Evolutionary conservation across 805 yeast species (phyloP), one percentile per base, ranked within the genome.

Genomic region (Ascoidea rubescens): DNA sequence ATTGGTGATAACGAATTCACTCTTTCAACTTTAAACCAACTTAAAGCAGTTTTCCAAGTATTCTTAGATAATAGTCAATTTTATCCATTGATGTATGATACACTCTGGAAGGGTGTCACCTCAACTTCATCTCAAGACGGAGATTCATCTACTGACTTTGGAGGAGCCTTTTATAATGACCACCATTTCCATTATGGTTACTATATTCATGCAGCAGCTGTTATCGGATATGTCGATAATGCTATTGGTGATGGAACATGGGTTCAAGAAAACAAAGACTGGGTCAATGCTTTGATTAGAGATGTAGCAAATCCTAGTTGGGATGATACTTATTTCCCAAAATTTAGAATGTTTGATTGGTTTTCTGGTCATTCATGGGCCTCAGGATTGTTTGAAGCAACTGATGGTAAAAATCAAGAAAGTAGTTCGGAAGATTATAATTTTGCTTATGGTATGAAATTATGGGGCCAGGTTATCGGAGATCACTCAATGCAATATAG

Each of bases 291-390:
- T 12, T 69, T 84, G 52, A 62, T 81, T n/a, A 72, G 89, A 64
- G 90, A 84, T 65, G 78, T 75, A 55, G 82, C 85, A 2, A 80
- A 78, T 56, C 85, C 87, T 4, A 66, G 70, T 5, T 68, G 67
- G 14, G 65, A 68, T 5, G 90, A 84, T 58, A 58, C 62, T 1
- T 74, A 64, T 58, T 84, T 83, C 67, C 89, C 89, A 5, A 81
- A 77, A 16, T 81, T 71, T 48, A 72, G 90, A 60, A 72, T 79
- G 5, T 84, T 83, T 65, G 87, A 82, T 61, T 84, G 87, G 87
- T 84, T 68, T 61, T 76, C 76, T 59, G 91, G 91, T 0, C 90
- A 84, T 62, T 82, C 89, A 0, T 83, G 84, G 78, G 91, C 90
- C 0, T 81, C 80, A 60, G 90, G 91, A 2, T 70, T 84, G 17